Evolutionary conservation across 2,329 filamentous ascomycete species (phyloP).

Genomic region (Aspergillus ochraceus): DNA sequence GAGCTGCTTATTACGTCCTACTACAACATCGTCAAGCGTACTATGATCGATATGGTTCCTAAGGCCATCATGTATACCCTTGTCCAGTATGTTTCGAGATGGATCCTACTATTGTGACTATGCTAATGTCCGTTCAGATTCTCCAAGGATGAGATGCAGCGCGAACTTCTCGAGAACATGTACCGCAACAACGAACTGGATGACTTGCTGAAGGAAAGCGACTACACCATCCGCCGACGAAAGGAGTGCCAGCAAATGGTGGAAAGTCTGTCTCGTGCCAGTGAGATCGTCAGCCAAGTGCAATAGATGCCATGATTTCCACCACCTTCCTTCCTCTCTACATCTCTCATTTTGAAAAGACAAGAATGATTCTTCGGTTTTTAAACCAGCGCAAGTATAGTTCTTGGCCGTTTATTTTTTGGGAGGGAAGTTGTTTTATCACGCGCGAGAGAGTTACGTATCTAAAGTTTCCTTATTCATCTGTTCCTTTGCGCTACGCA

Average conservation of each 20-base stretch:
- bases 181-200: slow-evolving; percentile 89
- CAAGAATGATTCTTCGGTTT: slow-evolving; percentile 17
- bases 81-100: slow-evolving; percentile 70
- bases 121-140: slow-evolving; percentile 54
- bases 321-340: neutral
- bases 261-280: slow-evolving; percentile 83
- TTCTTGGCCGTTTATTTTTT: slow-evolving; percentile 13
- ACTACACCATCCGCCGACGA: slow-evolving; percentile 89
- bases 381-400: slow-evolving; percentile 8
- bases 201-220: slow-evolving; percentile 93
- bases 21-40: slow-evolving; percentile 96
- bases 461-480: slow-evolving; percentile 13
- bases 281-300: slow-evolving; percentile 88
- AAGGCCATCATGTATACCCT: slow-evolving; percentile 98
- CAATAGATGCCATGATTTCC: slow-evolving; percentile 43
- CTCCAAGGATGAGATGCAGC: slow-evolving; percentile 98
- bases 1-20: slow-evolving; percentile 95
- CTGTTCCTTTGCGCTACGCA: slow-evolving; percentile 11
- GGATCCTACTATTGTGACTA: too few species aligned
- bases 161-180: slow-evolving; percentile 95
- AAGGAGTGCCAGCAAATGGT: slow-evolving; percentile 99
- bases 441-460: slow-evolving; percentile 8
- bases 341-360: neutral
- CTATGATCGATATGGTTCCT: slow-evolving; percentile 99
- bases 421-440: slow-evolving; percentile 8